Base-by-base conservation (phyloP, 306 rosid species). In the Mimosa pudica region DNA sequence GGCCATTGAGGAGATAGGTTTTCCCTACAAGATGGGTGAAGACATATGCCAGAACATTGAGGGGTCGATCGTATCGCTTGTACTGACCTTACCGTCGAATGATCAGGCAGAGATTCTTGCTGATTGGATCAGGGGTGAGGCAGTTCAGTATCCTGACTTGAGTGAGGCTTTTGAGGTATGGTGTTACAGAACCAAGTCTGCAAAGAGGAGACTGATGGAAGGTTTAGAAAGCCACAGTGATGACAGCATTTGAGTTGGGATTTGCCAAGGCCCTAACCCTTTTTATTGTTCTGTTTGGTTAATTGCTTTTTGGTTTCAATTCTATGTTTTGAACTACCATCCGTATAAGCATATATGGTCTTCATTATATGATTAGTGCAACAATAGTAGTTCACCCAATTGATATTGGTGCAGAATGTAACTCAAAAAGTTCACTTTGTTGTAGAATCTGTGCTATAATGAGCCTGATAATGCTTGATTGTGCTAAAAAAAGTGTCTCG, bases 81-180 rank as follows among this genome's bases (percentile, higher is more conserved):
- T 95, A n/a, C 83, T 91, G 79, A 85, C 96, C 4, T 86, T 95
- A 86, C 99, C 99, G 6, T 91, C 98, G 6, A 93, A 86, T 73
- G 96, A 95, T 83, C 99, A 95, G 85, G 98, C 99, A 2, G 97
- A 90, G 46, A 95, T 93, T 85, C 83, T 95, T 42, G 93, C 91
- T 32, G 97, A 93, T 14, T 95, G 99, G 99, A 90, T 93, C 76
- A 86, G 63, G 76, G 78, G 82, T 0, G 79, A 87, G 82, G 83
- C 86, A 81, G 83, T 88, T 60, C 90, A 73, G 75, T 92, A 87
- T 85, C 98, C 97, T 0, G 97, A 94, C 77, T 79, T 92, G 89
- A 92, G 88, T 0, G 98, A 94, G 86, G 98, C 97, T 60, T 90
- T 94, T 12, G 98, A 94, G 88, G 88, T 94, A 36, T 94, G 98